These are phyloP conservation scores for Phytophthora palmivora DNA, from an alignment of 352 stramenopile genomes.

Conservation along the genomic window DNA sequence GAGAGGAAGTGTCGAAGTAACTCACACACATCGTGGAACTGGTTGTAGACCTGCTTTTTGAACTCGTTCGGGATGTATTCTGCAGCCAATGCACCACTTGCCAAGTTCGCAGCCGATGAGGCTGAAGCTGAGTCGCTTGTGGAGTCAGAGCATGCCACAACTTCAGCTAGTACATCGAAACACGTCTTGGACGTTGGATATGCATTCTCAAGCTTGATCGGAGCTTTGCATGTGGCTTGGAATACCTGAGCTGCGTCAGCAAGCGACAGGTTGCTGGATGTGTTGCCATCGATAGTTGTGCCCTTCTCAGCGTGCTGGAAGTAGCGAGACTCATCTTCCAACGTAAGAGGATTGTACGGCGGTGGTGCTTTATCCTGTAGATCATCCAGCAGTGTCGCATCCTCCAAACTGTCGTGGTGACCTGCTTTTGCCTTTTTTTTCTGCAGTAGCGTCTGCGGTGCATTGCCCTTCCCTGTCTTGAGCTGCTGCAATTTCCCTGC, in stretches of 20 bases:
- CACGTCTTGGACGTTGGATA: slow-evolving; percentile 62
- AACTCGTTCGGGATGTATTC: slow-evolving; percentile 87
- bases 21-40: slow-evolving; percentile 88
- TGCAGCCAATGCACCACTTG: slow-evolving; percentile 61
- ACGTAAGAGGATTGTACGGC: slow-evolving; percentile 79
- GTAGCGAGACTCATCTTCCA: slow-evolving; percentile 86
- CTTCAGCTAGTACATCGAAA: slow-evolving; percentile 65
- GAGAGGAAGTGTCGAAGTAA: slow-evolving; percentile 84
- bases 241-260: slow-evolving; percentile 55
- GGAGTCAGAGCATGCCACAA: slow-evolving; percentile 70
- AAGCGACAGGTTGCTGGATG: slow-evolving; percentile 29
- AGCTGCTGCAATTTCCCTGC: slow-evolving; percentile 61
- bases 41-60: slow-evolving; percentile 88
- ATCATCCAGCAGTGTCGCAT: slow-evolving; percentile 80
- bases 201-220: slow-evolving; percentile 59
- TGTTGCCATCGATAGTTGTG: slow-evolving; percentile 24
- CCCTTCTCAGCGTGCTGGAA: slow-evolving; percentile 64
- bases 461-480: slow-evolving; percentile 22
- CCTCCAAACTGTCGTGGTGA: slow-evolving; percentile 62
- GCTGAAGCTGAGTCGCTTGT: slow-evolving; percentile 61
- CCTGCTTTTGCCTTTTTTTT: slow-evolving; percentile 55
- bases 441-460: slow-evolving; percentile 38
- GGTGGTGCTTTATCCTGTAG: slow-evolving; percentile 53
- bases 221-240: slow-evolving; percentile 44
- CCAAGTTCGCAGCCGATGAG: slow-evolving; percentile 56